phyloP scores from a whole-genome alignment of 2,329 filamentous ascomycete species.

The Aspergillus unguis region DNA sequence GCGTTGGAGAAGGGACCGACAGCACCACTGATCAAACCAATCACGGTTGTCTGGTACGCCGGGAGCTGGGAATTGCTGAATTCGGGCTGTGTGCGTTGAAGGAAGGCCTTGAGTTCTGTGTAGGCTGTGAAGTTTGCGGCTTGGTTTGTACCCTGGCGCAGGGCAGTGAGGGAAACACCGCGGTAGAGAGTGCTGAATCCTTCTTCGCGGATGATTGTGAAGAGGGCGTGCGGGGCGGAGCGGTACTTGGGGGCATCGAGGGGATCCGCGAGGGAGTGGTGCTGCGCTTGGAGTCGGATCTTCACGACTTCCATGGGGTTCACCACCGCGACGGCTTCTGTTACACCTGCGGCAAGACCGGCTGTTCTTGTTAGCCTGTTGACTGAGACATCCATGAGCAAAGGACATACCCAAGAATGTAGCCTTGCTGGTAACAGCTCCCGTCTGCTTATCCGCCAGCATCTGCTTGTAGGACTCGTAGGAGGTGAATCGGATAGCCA shows the following conservation, averaged over 20 bases:
- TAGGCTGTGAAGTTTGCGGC: conserved; percentile 99
- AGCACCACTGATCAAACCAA: conserved; percentile 86
- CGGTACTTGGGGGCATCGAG: conserved; percentile 96
- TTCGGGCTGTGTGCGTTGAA: conserved; percentile 70
- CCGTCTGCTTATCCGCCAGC: conserved; percentile 66
- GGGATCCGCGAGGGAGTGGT: conserved; percentile 96
- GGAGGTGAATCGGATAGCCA: conserved; percentile 97
- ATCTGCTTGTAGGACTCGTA: conserved; percentile 93
- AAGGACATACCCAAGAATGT: conserved; percentile 64
- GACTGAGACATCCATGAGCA: background rate
- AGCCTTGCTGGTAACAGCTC: conserved; percentile 64
- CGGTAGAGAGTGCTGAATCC: conserved; percentile 84
- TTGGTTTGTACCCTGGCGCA: conserved; percentile 95
- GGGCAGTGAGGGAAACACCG: conserved; percentile 86
- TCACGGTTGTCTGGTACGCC: conserved; percentile 83
- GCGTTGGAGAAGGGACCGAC: conserved; percentile 96
- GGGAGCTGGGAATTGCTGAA: conserved; percentile 66
- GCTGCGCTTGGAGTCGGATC: conserved; percentile 95
- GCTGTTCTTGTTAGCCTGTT: conserved; percentile 48
- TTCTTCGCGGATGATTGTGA: conserved; percentile 90
- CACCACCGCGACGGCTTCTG: conserved; percentile 92
- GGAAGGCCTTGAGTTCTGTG: conserved; percentile 79
- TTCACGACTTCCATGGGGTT: conserved; percentile 99
- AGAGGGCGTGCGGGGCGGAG: conserved; percentile 77
- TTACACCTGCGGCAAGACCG: conserved; percentile 87